These are phyloP conservation scores for Sonneratia alba DNA, from an alignment of 345 rosid species.

Conservation along the genomic window DNA sequence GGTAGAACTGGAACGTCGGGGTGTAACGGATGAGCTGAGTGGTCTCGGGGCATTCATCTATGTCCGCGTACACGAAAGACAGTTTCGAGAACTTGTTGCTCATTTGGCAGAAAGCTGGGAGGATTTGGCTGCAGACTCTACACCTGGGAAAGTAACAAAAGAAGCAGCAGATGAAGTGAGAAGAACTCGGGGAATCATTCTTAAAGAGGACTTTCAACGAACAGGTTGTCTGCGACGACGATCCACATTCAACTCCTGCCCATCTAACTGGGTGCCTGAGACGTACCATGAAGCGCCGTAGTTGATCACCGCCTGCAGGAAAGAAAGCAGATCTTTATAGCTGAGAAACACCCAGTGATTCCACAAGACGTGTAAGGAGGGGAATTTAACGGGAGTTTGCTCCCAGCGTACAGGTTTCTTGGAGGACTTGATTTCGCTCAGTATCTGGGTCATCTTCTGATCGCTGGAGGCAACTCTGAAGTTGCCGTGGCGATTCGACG, in stretches of 20 bases:
- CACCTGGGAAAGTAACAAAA: constrained; percentile 44
- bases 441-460: constrained; percentile 28
- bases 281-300: constrained; percentile 61
- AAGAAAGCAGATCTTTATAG: background rate
- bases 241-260: background rate
- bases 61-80: constrained; percentile 72
- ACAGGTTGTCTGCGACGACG: constrained; percentile 22
- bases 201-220: constrained; percentile 20
- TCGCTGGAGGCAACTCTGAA: constrained; percentile 41
- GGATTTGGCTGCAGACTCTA: constrained; percentile 68
- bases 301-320: constrained; percentile 45
- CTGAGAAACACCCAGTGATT: background rate
- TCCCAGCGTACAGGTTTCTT: constrained; percentile 27
- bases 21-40: constrained; percentile 81
- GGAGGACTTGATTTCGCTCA: constrained; percentile 39
- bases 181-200: background rate
- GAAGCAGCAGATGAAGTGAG: background rate
- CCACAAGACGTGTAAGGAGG: too few relatives aligned
- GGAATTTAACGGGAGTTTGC: background rate
- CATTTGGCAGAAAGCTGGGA: constrained; percentile 62
- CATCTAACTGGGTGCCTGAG: background rate
- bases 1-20: constrained; percentile 81
- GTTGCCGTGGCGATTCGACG: constrained; percentile 39
- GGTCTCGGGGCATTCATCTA: constrained; percentile 88
- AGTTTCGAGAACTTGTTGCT: constrained; percentile 58